phyloP scores from a whole-genome alignment of 768 basidiomycete genomes.

The Leccinum subgranulosum region DNA sequence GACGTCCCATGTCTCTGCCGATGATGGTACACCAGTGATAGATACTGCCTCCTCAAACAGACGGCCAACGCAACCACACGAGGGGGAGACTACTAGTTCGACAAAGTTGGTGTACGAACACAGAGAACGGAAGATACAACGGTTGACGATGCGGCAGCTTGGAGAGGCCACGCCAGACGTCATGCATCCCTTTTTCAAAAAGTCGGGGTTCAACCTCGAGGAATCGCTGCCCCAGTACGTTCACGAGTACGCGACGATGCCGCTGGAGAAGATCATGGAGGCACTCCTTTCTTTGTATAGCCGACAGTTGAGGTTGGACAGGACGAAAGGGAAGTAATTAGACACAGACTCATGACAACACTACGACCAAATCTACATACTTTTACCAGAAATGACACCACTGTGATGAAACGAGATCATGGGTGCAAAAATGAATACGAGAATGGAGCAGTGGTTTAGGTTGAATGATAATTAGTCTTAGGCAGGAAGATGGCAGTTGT shows the following conservation, averaged over 20 bases:
- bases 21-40: conserved; percentile 8
- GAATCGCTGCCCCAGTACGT: conserved; percentile 86
- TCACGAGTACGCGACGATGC: conserved; percentile 80
- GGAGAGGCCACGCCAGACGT: conserved; percentile 89
- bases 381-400: no score
- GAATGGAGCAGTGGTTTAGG: no score
- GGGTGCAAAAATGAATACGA: no score
- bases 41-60: conserved; percentile 1
- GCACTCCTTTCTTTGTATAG: conserved; percentile 73
- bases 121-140: conserved; percentile 64
- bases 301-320: conserved; percentile 53
- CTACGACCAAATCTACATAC: no score
- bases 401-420: no score
- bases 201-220: conserved; percentile 78
- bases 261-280: conserved; percentile 83
- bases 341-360: neutral
- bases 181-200: conserved; percentile 85
- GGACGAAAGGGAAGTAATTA: conserved; percentile 15
- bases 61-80: conserved; percentile 18
- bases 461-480: no score
- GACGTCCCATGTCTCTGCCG: neutral
- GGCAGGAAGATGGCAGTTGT: no score
- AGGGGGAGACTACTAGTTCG: conserved; percentile 6
- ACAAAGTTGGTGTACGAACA: conserved; percentile 48
- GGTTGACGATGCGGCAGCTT: conserved; percentile 80